A percentile compares a stretch with the other conserved stretches of the same genome.
Evolutionary conservation across 2,329 filamentous ascomycete species (phyloP).

Genomic region (Coniochaeta ligniaria): DNA sequence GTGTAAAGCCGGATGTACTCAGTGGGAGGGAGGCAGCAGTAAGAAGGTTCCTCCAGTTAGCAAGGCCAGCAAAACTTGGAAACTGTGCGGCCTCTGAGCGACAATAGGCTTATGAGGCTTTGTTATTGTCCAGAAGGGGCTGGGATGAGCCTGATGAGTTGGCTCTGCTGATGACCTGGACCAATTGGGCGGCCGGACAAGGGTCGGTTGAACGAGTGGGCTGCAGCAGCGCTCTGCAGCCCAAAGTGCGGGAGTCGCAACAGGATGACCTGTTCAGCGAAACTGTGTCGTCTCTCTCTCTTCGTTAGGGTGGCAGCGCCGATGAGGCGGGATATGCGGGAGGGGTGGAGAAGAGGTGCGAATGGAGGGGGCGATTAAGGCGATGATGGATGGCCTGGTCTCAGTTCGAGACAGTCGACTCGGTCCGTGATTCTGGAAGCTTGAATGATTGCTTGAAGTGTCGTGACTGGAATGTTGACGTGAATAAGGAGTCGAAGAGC

Average conservation of each 20-base stretch:
- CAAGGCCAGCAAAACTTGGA: not conserved
- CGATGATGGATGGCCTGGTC: not conserved
- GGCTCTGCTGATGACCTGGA: slow-evolving; percentile 18
- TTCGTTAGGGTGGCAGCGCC: not conserved
- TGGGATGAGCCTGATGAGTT: slow-evolving; percentile 23
- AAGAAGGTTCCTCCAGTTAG: not conserved
- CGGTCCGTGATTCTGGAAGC: not conserved
- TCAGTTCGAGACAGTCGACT: not conserved
- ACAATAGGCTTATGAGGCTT: slow-evolving; percentile 18
- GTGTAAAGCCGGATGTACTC: not conserved
- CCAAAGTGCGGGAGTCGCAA: not conserved
- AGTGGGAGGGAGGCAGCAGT: not conserved
- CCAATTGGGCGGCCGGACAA: slow-evolving; percentile 19
- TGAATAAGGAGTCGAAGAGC: not conserved
- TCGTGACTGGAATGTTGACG: not conserved
- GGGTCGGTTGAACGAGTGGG: slow-evolving; percentile 13
- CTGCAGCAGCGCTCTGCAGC: slow-evolving; percentile 14
- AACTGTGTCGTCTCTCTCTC: not conserved
- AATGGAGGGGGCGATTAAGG: not conserved
- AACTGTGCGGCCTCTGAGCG: slow-evolving; percentile 3
- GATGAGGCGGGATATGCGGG: not conserved
- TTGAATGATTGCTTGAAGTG: not conserved
- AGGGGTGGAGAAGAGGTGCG: not conserved
- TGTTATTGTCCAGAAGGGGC: slow-evolving; percentile 26
- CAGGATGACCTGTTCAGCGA: not conserved